Conservation (phyloP, 495 filamentous ascomycete species). For the Thermothielavioides terrestris region DNA sequence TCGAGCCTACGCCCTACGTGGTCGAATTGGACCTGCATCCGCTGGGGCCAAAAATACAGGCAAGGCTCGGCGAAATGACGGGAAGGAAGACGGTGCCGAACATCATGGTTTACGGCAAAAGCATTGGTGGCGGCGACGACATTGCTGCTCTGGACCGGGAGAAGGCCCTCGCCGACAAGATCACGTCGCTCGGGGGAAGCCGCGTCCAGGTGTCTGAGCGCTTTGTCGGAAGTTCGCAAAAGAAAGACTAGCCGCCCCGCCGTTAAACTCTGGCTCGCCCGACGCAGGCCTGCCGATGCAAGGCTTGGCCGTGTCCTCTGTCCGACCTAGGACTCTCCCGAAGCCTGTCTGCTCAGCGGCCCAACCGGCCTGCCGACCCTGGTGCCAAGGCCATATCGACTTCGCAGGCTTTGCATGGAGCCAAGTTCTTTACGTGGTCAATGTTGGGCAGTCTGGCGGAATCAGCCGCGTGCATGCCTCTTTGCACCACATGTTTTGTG, state of each 20-base stretch:
- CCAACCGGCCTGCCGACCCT: too few relatives aligned
- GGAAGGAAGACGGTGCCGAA: conserved; percentile 85
- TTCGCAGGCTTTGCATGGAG: too few relatives aligned
- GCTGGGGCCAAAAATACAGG: conserved; percentile 63
- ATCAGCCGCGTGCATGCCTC: too few relatives aligned
- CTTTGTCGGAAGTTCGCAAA: conserved; percentile 15
- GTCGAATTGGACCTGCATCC: conserved; percentile 84
- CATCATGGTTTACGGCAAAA: conserved; percentile 75
- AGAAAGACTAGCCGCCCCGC: conserved; percentile 6
- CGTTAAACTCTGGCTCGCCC: too few relatives aligned
- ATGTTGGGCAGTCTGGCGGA: too few relatives aligned
- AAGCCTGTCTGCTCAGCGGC: too few relatives aligned
- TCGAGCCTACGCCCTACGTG: conserved; percentile 73
- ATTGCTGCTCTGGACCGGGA: conserved; percentile 61
- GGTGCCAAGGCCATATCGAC: too few relatives aligned
- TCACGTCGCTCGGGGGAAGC: conserved; percentile 66
- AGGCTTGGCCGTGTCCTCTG: too few relatives aligned
- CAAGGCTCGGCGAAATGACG: conserved; percentile 57
- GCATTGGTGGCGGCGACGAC: conserved; percentile 87
- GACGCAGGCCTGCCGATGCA: too few relatives aligned
- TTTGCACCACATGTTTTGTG: too few relatives aligned
- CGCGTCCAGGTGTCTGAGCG: conserved; percentile 44
- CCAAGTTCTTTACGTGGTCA: too few relatives aligned
- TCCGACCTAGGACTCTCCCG: too few relatives aligned
- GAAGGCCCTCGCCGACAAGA: conserved; percentile 60